phyloP scores from a whole-genome alignment of 2,329 filamentous ascomycete genomes.

The Metarhizium rileyi region DNA sequence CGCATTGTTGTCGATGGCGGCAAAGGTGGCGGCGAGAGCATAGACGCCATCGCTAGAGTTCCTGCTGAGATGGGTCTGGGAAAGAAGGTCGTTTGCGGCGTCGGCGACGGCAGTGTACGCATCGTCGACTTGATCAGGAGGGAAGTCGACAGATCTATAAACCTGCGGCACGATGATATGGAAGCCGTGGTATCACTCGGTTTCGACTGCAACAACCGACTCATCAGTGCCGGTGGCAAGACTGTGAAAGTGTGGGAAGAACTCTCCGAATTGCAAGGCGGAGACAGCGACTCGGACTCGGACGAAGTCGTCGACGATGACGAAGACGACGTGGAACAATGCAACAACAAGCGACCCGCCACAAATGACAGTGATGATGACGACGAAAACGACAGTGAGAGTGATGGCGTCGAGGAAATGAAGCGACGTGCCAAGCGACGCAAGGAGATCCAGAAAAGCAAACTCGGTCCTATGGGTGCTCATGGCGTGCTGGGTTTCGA shows the following conservation, averaged over 20 bases:
- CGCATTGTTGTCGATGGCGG: slow-evolving; percentile 65
- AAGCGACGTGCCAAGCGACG: slow-evolving; percentile 36
- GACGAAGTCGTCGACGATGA: slow-evolving; percentile 34
- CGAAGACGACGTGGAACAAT: slow-evolving; percentile 26
- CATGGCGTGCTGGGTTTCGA: slow-evolving; percentile 43
- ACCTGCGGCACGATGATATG: slow-evolving; percentile 65
- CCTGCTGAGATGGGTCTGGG: slow-evolving; percentile 61
- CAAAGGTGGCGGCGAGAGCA: slow-evolving; percentile 58
- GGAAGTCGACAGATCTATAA: slow-evolving; percentile 57
- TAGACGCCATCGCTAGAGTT: slow-evolving; percentile 67
- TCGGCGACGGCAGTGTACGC: slow-evolving; percentile 70
- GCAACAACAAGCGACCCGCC: slow-evolving; percentile 35
- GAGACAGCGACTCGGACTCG: slow-evolving; percentile 35
- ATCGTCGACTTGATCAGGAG: slow-evolving; percentile 69
- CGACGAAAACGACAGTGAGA: slow-evolving; percentile 23
- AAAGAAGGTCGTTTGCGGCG: slow-evolving; percentile 68
- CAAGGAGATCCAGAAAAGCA: slow-evolving; percentile 31
- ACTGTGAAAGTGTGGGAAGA: slow-evolving; percentile 92
- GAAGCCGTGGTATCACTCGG: slow-evolving; percentile 75
- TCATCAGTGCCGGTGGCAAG: slow-evolving; percentile 82
- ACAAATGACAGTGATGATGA: slow-evolving; percentile 40
- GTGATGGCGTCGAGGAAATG: slow-evolving; percentile 24
- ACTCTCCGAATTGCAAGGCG: slow-evolving; percentile 43
- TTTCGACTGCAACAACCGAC: slow-evolving; percentile 75
- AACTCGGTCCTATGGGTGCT: slow-evolving; percentile 39